Conservation (phyloP, 306 rosid genomes). For the Fagus crenata region DNA sequence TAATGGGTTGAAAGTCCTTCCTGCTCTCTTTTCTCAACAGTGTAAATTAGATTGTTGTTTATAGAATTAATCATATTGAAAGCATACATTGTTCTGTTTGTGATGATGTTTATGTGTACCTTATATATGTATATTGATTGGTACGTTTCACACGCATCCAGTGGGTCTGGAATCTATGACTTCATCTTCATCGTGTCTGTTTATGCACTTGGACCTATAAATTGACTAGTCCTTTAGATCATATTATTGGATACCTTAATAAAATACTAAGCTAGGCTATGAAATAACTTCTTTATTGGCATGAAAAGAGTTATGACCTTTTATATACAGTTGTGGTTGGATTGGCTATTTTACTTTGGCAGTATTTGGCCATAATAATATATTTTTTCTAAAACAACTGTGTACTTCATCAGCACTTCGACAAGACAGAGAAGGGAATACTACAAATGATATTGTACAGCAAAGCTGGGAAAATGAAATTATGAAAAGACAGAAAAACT, state of each 20-base stretch:
- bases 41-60: constrained; percentile 8
- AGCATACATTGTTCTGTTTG: neutral
- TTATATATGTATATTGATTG: neutral
- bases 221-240: neutral
- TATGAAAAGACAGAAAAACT: too few relatives aligned
- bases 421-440: too few relatives aligned
- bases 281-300: neutral
- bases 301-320: neutral
- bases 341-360: neutral
- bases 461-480: too few relatives aligned
- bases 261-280: neutral
- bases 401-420: too few relatives aligned
- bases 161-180: neutral
- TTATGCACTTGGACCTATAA: neutral
- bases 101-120: neutral
- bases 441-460: too few relatives aligned
- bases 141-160: neutral
- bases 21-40: neutral
- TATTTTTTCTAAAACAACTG: too few relatives aligned
- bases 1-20: constrained; percentile 5
- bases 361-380: too few relatives aligned
- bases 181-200: neutral
- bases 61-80: neutral
- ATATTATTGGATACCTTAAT: neutral
- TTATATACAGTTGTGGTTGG: neutral